A percentile compares a stretch with the other conserved stretches of the same genome.
phyloP scores from a whole-genome alignment of 805 yeast genomes.

The Grigorovia yakushimaensis region DNA sequence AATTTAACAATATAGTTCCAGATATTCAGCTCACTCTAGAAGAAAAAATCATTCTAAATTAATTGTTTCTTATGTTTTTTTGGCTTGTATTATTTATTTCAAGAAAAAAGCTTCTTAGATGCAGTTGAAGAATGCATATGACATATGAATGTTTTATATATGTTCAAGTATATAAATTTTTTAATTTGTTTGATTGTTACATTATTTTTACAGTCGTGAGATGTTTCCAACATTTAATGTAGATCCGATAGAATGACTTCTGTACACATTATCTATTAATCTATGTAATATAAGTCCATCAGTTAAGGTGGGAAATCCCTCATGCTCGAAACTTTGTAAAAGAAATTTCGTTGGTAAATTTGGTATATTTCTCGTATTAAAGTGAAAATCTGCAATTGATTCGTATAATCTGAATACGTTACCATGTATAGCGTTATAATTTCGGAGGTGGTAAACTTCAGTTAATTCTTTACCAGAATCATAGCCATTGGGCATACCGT shows the following conservation, averaged over 20 bases:
- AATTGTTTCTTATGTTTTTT: too few species aligned
- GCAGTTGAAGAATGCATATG: not conserved
- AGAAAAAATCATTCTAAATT: too few species aligned
- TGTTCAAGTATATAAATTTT: not conserved
- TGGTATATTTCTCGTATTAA: conserved; percentile 16
- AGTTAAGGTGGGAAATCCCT: conserved; percentile 26
- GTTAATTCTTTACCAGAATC: conserved; percentile 22
- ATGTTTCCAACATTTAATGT: conserved; percentile 14
- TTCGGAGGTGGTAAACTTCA: conserved; percentile 26
- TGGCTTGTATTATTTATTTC: too few species aligned
- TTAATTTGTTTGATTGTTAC: not conserved
- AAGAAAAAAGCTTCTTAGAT: too few species aligned
- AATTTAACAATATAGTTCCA: conserved; percentile 3
- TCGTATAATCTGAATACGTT: conserved; percentile 25
- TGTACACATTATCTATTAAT: conserved; percentile 20
- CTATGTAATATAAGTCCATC: conserved; percentile 19
- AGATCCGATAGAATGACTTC: conserved; percentile 17
- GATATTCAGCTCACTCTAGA: too few species aligned
- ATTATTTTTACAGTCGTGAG: not conserved
- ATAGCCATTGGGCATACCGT: conserved; percentile 4
- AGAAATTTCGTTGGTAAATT: conserved; percentile 17
- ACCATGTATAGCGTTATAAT: conserved; percentile 25
- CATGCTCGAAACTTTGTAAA: conserved; percentile 22
- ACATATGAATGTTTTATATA: not conserved
- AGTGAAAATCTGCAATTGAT: conserved; percentile 26